Conservation (phyloP, 345 rosid species). For the Eucalyptus paniculata region DNA sequence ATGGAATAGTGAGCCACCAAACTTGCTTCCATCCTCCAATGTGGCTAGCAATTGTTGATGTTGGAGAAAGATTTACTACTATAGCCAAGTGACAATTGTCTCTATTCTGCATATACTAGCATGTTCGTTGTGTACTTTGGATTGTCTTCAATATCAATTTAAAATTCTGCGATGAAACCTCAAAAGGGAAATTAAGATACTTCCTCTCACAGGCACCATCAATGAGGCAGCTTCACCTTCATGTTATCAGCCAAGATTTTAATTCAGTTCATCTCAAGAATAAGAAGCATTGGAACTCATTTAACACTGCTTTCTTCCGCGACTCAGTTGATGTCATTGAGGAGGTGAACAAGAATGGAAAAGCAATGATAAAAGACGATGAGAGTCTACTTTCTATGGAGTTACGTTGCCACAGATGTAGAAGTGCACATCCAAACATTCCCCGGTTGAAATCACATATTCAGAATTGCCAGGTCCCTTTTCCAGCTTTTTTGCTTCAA, state of each 20-base stretch:
- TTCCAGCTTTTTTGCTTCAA: conserved; percentile 34
- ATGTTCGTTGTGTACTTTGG: neutral
- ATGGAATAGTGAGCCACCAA: neutral
- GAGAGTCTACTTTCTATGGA: conserved; percentile 44
- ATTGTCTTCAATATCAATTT: neutral
- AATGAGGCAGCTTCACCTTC: conserved; percentile 78
- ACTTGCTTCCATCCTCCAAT: neutral
- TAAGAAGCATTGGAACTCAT: conserved; percentile 95
- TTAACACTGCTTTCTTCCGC: conserved; percentile 62
- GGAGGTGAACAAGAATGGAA: conserved; percentile 46
- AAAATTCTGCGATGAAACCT: neutral
- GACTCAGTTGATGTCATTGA: conserved; percentile 78
- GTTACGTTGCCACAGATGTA: conserved; percentile 79
- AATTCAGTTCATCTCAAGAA: conserved; percentile 64
- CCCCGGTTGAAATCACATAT: conserved; percentile 78
- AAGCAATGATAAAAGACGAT: conserved; percentile 31
- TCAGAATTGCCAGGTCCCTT: conserved; percentile 37
- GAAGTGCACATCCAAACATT: conserved; percentile 79
- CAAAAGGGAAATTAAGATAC: neutral
- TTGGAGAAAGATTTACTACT: neutral
- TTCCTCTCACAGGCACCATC: conserved; percentile 44
- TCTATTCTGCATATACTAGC: neutral
- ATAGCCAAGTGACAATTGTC: neutral
- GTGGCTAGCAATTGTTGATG: neutral
- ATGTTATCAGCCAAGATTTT: conserved; percentile 93